Conservation (phyloP, 2,329 filamentous ascomycete genomes). For the Paecilomyces dactylethromorphus region DNA sequence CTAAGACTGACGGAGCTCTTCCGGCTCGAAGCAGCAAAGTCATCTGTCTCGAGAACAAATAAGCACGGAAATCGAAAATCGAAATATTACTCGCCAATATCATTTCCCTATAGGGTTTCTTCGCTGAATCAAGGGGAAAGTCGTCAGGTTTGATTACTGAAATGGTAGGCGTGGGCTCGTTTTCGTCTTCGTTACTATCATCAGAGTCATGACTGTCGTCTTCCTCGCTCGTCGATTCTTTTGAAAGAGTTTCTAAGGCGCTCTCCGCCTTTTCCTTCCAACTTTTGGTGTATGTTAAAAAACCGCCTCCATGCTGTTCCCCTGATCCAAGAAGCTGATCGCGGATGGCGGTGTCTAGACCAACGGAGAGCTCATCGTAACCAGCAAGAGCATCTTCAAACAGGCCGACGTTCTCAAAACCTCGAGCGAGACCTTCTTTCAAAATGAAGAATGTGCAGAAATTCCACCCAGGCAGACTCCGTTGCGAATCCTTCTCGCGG, state of each 20-base stretch:
- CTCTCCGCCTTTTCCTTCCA: conserved; percentile 55
- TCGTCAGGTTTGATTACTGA: conserved; percentile 22
- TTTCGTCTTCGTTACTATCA: conserved; percentile 22
- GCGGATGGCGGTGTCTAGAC: conserved; percentile 72
- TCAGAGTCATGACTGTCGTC: conserved; percentile 7
- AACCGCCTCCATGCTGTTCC: conserved; percentile 63
- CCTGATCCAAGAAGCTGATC: conserved; percentile 60
- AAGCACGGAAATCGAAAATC: conserved; percentile 88
- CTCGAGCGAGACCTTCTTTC: conserved; percentile 87
- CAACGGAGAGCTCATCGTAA: conserved; percentile 88
- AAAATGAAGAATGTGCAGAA: conserved; percentile 99
- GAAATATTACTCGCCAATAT: conserved; percentile 95
- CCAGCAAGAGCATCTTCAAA: conserved; percentile 92
- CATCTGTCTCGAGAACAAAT: conserved; percentile 87
- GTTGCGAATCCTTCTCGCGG: conserved; percentile 82
- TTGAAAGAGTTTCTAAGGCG: conserved; percentile 37
- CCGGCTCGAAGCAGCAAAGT: conserved; percentile 73
- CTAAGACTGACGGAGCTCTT: conserved; percentile 46
- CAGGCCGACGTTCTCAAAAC: conserved; percentile 91
- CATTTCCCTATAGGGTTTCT: conserved; percentile 80
- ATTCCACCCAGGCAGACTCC: conserved; percentile 89
- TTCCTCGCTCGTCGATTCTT: conserved; percentile 3
- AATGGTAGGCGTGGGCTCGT: conserved; percentile 14
- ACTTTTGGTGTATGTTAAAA: conserved; percentile 68
- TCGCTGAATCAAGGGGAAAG: conserved; percentile 47